A percentile compares a stretch with the other conserved stretches of the same genome.
Evolutionary conservation across 306 rosid species (phyloP).

Genomic region (Oxytropis ochrocephala): DNA sequence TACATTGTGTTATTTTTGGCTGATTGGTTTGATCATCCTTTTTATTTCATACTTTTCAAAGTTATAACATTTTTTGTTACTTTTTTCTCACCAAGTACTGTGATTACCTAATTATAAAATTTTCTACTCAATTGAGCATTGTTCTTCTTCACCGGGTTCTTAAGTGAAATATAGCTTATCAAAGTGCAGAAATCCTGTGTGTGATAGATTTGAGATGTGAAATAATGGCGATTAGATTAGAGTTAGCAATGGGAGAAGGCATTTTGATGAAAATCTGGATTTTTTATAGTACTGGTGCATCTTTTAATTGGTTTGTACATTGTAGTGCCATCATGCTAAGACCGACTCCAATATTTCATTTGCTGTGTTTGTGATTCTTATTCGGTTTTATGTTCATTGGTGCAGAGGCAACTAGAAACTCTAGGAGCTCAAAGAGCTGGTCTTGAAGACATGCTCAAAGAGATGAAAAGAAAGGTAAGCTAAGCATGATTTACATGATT

Average conservation of each 20-base stretch:
- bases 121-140: not conserved
- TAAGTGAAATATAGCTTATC: not conserved
- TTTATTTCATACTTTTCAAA: not conserved
- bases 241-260: not conserved
- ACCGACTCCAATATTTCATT: not conserved
- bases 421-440: conserved; percentile 99
- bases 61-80: not conserved
- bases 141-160: not conserved
- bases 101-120: not conserved
- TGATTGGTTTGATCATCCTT: not conserved
- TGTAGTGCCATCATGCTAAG: not conserved
- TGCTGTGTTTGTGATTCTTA: conserved; percentile 13
- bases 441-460: conserved; percentile 99
- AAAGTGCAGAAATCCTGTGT: not conserved
- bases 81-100: not conserved
- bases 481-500: not conserved
- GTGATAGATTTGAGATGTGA: not conserved
- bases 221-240: not conserved
- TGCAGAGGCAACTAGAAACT: conserved; percentile 93
- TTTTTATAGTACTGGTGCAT: not conserved
- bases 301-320: not conserved
- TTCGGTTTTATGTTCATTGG: conserved; percentile 29
- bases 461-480: conserved; percentile 94
- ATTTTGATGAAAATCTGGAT: not conserved
- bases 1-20: not conserved